Conservation (phyloP, 2,329 filamentous ascomycete species). For the Ilyonectria mors-panacis region DNA sequence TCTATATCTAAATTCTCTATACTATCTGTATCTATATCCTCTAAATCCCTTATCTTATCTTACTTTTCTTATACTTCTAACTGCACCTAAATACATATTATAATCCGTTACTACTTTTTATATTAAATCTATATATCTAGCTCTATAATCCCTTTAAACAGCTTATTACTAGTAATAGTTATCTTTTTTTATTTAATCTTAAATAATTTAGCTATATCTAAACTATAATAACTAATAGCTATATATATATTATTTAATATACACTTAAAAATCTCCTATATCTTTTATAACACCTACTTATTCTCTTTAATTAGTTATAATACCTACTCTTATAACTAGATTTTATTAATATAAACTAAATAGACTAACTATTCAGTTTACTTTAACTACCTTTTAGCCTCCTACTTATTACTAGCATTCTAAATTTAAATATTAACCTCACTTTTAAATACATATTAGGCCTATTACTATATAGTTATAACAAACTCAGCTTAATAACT, state of each 20-base stretch:
- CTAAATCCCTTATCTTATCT: too few relatives aligned
- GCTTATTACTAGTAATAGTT: slow-evolving; percentile 1
- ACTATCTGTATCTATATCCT: not conserved
- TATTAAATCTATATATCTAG: slow-evolving; percentile 2
- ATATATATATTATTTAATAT: slow-evolving; percentile 9
- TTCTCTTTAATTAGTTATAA: not conserved
- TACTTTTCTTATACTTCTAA: not conserved
- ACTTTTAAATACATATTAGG: not conserved
- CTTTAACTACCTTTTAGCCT: not conserved
- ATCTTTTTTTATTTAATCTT: slow-evolving; percentile 2
- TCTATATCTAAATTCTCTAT: too few relatives aligned
- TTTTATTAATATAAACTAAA: not conserved
- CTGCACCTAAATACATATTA: not conserved
- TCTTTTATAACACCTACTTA: not conserved
- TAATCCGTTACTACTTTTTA: too few relatives aligned
- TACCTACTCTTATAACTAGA: not conserved
- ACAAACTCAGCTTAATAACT: not conserved
- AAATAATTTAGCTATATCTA: not conserved
- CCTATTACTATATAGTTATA: not conserved
- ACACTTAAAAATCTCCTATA: slow-evolving; percentile 6
- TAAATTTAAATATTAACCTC: not conserved
- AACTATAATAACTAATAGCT: too few relatives aligned
- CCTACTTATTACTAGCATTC: not conserved
- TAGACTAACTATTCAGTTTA: not conserved
- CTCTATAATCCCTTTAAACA: slow-evolving; percentile 16